Percentiles rank a stretch among this genome's conserved stretches.
Evolutionary conservation across 345 rosid genomes (phyloP).

Genomic region (Aegle marmelos): DNA sequence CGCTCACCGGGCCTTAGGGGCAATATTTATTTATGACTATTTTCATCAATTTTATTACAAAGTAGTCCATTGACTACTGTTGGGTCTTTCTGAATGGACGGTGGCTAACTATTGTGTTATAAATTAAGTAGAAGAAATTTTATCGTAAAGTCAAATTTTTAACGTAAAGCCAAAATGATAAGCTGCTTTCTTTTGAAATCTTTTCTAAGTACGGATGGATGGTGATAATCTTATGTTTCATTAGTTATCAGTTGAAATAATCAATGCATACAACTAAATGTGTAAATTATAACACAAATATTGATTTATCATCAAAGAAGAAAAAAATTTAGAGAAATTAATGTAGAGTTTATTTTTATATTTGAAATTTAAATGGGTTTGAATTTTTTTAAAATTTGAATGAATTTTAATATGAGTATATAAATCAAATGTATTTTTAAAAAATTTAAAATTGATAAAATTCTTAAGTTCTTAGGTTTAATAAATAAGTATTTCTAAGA

Average conservation of each 20-base stretch:
- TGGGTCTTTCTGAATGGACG: background rate
- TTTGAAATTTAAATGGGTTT: fast-evolving
- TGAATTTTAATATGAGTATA: too few relatives aligned
- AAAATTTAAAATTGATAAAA: too few relatives aligned
- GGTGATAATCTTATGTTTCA: too few relatives aligned
- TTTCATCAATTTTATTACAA: too few relatives aligned
- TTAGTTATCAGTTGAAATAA: background rate
- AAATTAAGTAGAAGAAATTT: background rate
- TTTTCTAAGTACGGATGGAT: background rate
- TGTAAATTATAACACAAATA: background rate
- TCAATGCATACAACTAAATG: background rate
- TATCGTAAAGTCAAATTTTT: background rate
- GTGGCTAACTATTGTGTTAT: background rate
- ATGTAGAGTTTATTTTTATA: too few relatives aligned
- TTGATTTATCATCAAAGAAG: too few relatives aligned
- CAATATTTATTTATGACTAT: too few relatives aligned
- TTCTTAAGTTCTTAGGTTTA: fast-evolving
- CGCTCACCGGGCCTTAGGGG: too few relatives aligned
- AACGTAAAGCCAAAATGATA: background rate
- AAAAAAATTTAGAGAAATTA: too few relatives aligned
- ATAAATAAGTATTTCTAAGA: too few relatives aligned
- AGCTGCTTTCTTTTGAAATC: background rate
- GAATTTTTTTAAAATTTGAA: too few relatives aligned
- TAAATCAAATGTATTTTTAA: fast-evolving
- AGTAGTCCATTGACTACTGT: background rate